These are phyloP conservation scores for Pseudisothecium myosuroides DNA, from an alignment of 225 moss, liverwort and hornwort species.

Conservation along the genomic window DNA sequence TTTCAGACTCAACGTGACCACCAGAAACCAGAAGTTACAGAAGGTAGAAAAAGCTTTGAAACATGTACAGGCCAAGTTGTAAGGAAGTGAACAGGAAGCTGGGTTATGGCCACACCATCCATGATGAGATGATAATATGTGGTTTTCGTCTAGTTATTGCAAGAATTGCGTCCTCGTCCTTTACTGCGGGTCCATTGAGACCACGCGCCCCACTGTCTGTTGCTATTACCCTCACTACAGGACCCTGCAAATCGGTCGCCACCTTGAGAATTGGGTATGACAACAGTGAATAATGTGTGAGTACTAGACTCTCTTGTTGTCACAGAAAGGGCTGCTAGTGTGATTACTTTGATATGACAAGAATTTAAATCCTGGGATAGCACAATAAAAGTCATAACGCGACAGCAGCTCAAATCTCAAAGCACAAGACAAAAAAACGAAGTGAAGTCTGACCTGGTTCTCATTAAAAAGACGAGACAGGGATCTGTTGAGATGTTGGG, in stretches of 20 bases:
- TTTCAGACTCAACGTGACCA: neutral
- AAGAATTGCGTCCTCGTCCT: slow-evolving; percentile 46
- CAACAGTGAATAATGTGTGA: neutral
- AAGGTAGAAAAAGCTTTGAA: neutral
- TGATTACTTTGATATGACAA: neutral
- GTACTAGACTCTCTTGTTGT: neutral
- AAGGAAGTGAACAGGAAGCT: neutral
- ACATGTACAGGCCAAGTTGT: neutral
- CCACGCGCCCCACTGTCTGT: slow-evolving; percentile 73
- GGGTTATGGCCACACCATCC: slow-evolving; percentile 52
- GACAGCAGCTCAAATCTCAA: neutral
- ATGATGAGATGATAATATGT: slow-evolving; percentile 65
- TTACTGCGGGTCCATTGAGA: slow-evolving; percentile 52
- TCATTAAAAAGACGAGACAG: slow-evolving; percentile 18
- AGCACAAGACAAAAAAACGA: neutral
- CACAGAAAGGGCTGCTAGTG: neutral
- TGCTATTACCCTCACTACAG: slow-evolving; percentile 54
- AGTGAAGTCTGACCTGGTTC: slow-evolving; percentile 21
- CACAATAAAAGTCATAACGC: neutral
- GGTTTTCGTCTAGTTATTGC: slow-evolving; percentile 43
- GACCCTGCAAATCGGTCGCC: slow-evolving; percentile 28
- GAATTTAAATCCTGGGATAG: neutral
- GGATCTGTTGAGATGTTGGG: slow-evolving; percentile 26
- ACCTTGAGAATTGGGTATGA: neutral
- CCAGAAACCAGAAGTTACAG: neutral